phyloP scores from a whole-genome alignment of 2,329 filamentous ascomycete genomes.

The Exserohilum turcica region DNA sequence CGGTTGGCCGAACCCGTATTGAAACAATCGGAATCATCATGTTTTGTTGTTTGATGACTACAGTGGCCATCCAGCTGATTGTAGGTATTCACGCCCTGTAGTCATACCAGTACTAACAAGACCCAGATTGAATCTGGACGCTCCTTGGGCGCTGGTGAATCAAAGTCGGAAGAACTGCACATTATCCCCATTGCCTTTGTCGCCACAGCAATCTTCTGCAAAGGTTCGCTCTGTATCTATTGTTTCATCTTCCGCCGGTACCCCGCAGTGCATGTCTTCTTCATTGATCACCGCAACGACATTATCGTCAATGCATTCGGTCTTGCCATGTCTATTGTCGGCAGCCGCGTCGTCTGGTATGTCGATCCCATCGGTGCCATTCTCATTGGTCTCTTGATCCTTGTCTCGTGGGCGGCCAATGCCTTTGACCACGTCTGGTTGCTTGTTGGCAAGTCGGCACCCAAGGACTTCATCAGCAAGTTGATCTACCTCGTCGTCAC shows the following conservation, averaged over 20 bases:
- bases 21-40: slow-evolving; percentile 70
- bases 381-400: slow-evolving; percentile 64
- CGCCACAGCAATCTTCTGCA: slow-evolving; percentile 55
- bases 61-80: slow-evolving; percentile 66
- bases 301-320: slow-evolving; percentile 62
- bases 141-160: slow-evolving; percentile 53
- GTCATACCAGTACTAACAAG: slow-evolving; percentile 34
- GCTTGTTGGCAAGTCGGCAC: slow-evolving; percentile 66
- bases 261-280: slow-evolving; percentile 62
- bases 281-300: slow-evolving; percentile 63
- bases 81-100: slow-evolving; percentile 45
- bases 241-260: slow-evolving; percentile 60
- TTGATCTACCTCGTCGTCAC: slow-evolving; percentile 62
- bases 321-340: slow-evolving; percentile 61
- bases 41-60: slow-evolving; percentile 70
- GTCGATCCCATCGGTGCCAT: slow-evolving; percentile 67
- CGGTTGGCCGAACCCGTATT: slow-evolving; percentile 65
- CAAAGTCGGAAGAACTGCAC: slow-evolving; percentile 54
- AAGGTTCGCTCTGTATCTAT: slow-evolving; percentile 59
- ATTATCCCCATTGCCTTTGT: slow-evolving; percentile 63
- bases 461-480: slow-evolving; percentile 61
- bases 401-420: slow-evolving; percentile 65
- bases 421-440: slow-evolving; percentile 67
- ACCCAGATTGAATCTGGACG: slow-evolving; percentile 60
- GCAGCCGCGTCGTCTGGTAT: slow-evolving; percentile 61